Evolutionary conservation across 176 grass and related monocot species (phyloP).

Genomic region (Rhynchospora tenuis): DNA sequence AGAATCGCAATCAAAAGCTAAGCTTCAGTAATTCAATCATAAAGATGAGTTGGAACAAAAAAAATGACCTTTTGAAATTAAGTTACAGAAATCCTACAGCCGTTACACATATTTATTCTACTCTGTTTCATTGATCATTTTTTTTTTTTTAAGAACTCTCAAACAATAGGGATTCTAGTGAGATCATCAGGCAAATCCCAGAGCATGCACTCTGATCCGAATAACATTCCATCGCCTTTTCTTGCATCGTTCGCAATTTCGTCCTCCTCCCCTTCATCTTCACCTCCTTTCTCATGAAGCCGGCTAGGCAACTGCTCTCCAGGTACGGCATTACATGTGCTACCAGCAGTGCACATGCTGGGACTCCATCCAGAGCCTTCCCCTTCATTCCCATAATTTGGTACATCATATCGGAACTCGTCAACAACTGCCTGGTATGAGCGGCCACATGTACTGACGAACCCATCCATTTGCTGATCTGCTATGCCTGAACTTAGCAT

Average conservation of each 20-base stretch:
- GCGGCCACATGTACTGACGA: conserved; percentile 10
- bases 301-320: neutral
- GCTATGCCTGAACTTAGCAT: neutral
- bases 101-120: conserved; percentile 3
- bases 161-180: conserved; percentile 33
- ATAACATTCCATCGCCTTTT: conserved; percentile 20
- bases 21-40: too few species aligned
- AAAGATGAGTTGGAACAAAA: neutral
- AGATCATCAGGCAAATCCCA: conserved; percentile 88
- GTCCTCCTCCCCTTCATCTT: conserved; percentile 40
- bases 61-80: neutral
- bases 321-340: conserved; percentile 23
- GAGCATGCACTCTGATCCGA: conserved; percentile 69
- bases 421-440: neutral
- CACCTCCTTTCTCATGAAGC: conserved; percentile 20
- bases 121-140: neutral
- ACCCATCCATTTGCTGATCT: conserved; percentile 27
- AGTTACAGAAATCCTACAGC: neutral
- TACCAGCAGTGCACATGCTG: conserved; percentile 45
- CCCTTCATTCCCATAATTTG: conserved; percentile 40
- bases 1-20: neutral
- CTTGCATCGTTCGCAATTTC: conserved; percentile 38
- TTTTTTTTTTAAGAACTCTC: neutral
- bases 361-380: conserved; percentile 60
- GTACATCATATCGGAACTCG: conserved; percentile 31